A percentile compares a stretch with the other conserved stretches of the same genome.
Conservation (phyloP, 768 basidiomycete genomes). For the Pulveroboletus sp. region DNA sequence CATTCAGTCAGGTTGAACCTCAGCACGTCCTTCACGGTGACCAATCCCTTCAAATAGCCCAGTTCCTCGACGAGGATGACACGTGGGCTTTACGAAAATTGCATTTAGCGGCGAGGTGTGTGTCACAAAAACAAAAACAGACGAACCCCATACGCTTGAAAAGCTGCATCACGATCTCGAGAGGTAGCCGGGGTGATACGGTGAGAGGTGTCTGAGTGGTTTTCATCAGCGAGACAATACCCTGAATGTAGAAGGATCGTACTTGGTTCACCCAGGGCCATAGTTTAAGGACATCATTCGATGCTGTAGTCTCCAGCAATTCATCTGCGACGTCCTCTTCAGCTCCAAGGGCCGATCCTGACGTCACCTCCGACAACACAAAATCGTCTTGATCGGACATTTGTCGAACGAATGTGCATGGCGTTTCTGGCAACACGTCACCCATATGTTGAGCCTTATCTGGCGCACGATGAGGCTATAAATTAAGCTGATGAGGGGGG, state of each 20-base stretch:
- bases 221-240: slow-evolving; percentile 1
- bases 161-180: slow-evolving; percentile 96
- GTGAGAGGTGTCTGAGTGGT: slow-evolving; percentile 80
- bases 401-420: slow-evolving; percentile 61
- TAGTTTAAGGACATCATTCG: slow-evolving; percentile 57
- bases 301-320: slow-evolving; percentile 56
- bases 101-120: background rate
- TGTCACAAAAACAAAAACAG: background rate
- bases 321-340: slow-evolving; percentile 69
- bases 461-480: slow-evolving; percentile 27
- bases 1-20: slow-evolving; percentile 70
- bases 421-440: slow-evolving; percentile 58
- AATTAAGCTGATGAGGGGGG: background rate
- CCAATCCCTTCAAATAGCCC: slow-evolving; percentile 76
- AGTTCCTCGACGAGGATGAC: slow-evolving; percentile 93
- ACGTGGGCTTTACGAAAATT: slow-evolving; percentile 59
- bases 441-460: slow-evolving; percentile 69
- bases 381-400: slow-evolving; percentile 52
- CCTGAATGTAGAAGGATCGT: background rate
- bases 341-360: slow-evolving; percentile 50
- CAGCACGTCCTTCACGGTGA: slow-evolving; percentile 95
- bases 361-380: slow-evolving; percentile 38
- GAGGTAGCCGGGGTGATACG: slow-evolving; percentile 83
- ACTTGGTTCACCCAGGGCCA: slow-evolving; percentile 97
- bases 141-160: slow-evolving; percentile 97